These are phyloP conservation scores for Saccharomycopsis crataegensis DNA, from an alignment of 1,139 yeast genomes.

Conservation along the genomic window DNA sequence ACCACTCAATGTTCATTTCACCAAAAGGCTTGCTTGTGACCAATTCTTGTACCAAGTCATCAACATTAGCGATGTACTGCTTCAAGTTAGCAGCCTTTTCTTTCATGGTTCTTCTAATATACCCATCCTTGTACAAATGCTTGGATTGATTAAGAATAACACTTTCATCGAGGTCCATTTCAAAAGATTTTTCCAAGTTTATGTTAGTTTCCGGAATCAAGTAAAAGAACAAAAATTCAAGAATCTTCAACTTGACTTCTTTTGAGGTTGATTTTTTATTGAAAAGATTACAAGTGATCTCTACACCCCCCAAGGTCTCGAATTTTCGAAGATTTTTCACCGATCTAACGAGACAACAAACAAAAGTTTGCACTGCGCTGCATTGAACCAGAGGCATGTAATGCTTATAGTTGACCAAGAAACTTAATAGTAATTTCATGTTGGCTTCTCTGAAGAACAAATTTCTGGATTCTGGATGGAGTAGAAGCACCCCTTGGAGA, in stretches of 20 bases:
- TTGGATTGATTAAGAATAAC: slow-evolving; percentile 18
- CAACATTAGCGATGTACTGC: slow-evolving; percentile 37
- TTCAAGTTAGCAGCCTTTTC: slow-evolving; percentile 53
- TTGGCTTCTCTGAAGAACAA: slow-evolving; percentile 33
- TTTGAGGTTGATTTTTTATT: slow-evolving; percentile 31
- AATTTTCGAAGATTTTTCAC: slow-evolving; percentile 51
- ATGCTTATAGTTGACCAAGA: slow-evolving; percentile 18
- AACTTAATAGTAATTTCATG: slow-evolving; percentile 26
- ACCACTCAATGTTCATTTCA: slow-evolving; percentile 39
- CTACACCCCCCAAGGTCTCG: slow-evolving; percentile 54
- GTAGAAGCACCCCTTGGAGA: slow-evolving; percentile 54
- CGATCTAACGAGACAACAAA: slow-evolving; percentile 53
- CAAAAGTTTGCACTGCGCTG: slow-evolving; percentile 48
- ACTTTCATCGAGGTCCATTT: slow-evolving; percentile 18
- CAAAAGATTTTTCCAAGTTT: slow-evolving; percentile 15
- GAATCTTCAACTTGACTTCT: slow-evolving; percentile 48
- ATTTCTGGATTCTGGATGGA: slow-evolving; percentile 51
- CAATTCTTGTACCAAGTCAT: slow-evolving; percentile 39
- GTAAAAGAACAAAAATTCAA: slow-evolving; percentile 68
- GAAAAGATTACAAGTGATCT: slow-evolving; percentile 40
- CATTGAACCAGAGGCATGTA: slow-evolving; percentile 30
- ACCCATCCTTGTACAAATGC: slow-evolving; percentile 21
- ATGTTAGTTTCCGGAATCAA: slow-evolving; percentile 53
- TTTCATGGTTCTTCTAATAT: slow-evolving; percentile 33
- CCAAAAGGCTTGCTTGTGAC: slow-evolving; percentile 42